These are phyloP conservation scores for Collybia nuda DNA, from an alignment of 768 basidiomycete species.

Conservation along the genomic window DNA sequence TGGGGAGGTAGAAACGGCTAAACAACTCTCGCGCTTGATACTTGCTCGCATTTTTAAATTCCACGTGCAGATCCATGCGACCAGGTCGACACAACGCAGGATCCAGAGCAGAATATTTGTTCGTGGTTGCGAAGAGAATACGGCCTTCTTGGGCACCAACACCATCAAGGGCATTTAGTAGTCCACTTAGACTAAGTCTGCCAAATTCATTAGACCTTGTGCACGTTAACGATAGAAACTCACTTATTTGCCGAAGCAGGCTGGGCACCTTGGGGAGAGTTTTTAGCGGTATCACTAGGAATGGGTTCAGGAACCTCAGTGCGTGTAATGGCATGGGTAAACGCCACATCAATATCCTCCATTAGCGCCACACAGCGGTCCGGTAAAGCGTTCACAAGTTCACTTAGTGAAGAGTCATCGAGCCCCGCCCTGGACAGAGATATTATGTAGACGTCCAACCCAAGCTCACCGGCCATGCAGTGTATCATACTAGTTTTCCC, in stretches of 20 bases:
- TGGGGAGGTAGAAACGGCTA: constrained; percentile 54
- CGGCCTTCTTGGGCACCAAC: constrained; percentile 69
- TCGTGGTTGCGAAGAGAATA: constrained; percentile 72
- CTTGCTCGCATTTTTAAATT: constrained; percentile 60
- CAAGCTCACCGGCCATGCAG: constrained; percentile 67
- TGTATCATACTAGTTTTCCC: constrained; percentile 74
- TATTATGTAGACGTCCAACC: constrained; percentile 64
- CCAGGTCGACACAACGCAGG: constrained; percentile 66
- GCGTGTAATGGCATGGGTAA: constrained; percentile 33
- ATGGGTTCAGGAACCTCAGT: constrained; percentile 7
- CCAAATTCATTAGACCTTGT: not conserved
- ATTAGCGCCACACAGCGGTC: constrained; percentile 61
- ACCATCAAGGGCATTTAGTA: constrained; percentile 70
- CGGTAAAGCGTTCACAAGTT: constrained; percentile 53
- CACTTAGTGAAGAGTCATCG: constrained; percentile 53
- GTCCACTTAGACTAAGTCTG: constrained; percentile 60
- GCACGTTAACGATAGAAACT: not conserved
- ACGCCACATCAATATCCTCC: constrained; percentile 75
- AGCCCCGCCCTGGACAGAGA: constrained; percentile 56
- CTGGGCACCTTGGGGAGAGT: constrained; percentile 4
- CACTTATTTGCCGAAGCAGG: constrained; percentile 15
- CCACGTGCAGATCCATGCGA: constrained; percentile 66
- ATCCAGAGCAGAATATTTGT: constrained; percentile 58
- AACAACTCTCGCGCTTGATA: constrained; percentile 61
- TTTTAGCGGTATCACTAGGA: not conserved